Conservation (phyloP, 2,329 filamentous ascomycete species). For the Fusarium continuum region DNA sequence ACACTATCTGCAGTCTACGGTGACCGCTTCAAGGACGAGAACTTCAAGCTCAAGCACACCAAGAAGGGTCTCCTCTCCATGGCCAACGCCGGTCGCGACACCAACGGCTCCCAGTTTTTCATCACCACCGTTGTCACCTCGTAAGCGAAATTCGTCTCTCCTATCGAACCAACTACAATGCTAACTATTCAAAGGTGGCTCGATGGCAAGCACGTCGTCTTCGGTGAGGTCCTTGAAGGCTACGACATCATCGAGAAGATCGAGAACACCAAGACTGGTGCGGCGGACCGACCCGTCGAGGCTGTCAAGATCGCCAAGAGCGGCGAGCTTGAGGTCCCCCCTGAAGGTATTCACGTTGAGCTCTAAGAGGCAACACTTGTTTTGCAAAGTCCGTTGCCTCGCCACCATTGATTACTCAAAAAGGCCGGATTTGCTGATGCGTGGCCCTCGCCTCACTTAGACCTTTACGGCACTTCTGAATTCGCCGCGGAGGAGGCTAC, state of each 20-base stretch:
- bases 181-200: conserved; percentile 68
- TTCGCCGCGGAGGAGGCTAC: conserved; percentile 27
- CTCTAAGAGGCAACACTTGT: conserved; percentile 65
- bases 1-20: conserved; percentile 72
- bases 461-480: conserved; percentile 41
- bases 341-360: conserved; percentile 93
- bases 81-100: conserved; percentile 86
- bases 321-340: conserved; percentile 82
- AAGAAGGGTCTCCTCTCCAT: conserved; percentile 86
- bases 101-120: conserved; percentile 91
- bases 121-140: conserved; percentile 84
- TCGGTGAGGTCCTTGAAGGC: conserved; percentile 88
- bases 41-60: conserved; percentile 94
- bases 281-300: conserved; percentile 73
- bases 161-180: background rate
- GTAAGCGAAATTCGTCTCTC: conserved; percentile 55
- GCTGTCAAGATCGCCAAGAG: conserved; percentile 82
- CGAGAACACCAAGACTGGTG: conserved; percentile 72
- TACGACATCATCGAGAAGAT: conserved; percentile 83
- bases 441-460: conserved; percentile 42
- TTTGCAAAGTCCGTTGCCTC: conserved; percentile 39
- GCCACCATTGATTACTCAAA: conserved; percentile 19
- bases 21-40: conserved; percentile 85
- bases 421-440: conserved; percentile 48
- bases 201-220: conserved; percentile 85